Conservation (phyloP, 2,329 filamentous ascomycete genomes). For the Clarireedia homoeocarpa region DNA sequence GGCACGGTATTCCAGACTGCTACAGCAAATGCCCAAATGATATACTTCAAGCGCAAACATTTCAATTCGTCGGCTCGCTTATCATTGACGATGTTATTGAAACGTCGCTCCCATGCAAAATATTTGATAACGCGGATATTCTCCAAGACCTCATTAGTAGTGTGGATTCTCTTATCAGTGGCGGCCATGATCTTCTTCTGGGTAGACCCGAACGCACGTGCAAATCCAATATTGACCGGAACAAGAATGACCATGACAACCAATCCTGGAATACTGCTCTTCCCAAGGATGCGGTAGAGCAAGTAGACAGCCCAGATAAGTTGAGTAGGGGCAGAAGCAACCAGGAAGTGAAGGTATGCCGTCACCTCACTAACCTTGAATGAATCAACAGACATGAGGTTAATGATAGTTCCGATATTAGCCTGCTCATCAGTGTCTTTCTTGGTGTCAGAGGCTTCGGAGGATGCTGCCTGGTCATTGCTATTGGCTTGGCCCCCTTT, state of each 20-base stretch:
- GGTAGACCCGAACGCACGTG: constrained; percentile 73
- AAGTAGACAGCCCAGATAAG: constrained; percentile 72
- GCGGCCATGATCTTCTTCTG: constrained; percentile 89
- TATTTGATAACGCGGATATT: constrained; percentile 99
- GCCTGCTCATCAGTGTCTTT: constrained; percentile 61
- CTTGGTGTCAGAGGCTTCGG: constrained; percentile 2
- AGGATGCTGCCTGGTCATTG: constrained; percentile 4
- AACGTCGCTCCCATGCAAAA: constrained; percentile 95
- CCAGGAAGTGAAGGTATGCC: constrained; percentile 92
- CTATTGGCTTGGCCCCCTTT: constrained; percentile 32
- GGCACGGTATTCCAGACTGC: constrained; percentile 96
- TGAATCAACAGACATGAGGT: constrained; percentile 97
- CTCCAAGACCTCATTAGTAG: constrained; percentile 92
- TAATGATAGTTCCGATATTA: constrained; percentile 96
- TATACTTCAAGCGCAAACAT: constrained; percentile 72
- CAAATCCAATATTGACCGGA: constrained; percentile 84
- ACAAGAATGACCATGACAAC: constrained; percentile 82
- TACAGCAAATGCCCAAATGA: constrained; percentile 85
- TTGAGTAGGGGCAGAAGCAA: constrained; percentile 84
- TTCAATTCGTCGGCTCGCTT: constrained; percentile 74
- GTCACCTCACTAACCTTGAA: constrained; percentile 97
- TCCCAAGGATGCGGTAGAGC: constrained; percentile 83
- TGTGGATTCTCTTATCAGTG: constrained; percentile 91
- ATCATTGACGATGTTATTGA: constrained; percentile 78
- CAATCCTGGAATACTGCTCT: constrained; percentile 89